A percentile compares a stretch with the other conserved stretches of the same genome.
Conservation (phyloP, 129 eudicot species). For the Lactuca sativa region DNA sequence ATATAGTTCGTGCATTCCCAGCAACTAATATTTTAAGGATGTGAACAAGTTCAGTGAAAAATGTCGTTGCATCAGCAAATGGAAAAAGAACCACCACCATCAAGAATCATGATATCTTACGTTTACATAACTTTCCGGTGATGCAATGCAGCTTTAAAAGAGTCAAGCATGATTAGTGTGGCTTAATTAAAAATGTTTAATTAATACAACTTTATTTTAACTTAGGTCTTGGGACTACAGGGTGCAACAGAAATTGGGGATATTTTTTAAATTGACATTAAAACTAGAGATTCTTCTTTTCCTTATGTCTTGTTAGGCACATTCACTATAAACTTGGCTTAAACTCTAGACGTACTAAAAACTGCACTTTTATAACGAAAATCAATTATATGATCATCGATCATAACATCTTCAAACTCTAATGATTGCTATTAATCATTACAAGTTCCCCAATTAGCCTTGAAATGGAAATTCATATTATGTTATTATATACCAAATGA, state of each 20-base stretch:
- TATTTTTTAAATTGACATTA: neutral
- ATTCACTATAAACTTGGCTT: constrained; percentile 4
- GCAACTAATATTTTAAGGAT: too few species aligned
- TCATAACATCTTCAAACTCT: neutral
- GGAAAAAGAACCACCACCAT: too few species aligned
- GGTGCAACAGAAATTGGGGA: neutral
- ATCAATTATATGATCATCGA: neutral
- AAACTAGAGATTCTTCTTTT: neutral
- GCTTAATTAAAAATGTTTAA: too few species aligned
- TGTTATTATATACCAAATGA: constrained; percentile 37
- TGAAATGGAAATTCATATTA: neutral
- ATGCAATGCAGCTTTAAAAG: too few species aligned
- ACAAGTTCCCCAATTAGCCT: neutral
- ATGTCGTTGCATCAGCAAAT: too few species aligned
- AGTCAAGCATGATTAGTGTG: too few species aligned
- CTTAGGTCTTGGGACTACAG: neutral
- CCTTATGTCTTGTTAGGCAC: too few species aligned
- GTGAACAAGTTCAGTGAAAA: too few species aligned
- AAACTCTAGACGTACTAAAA: constrained; percentile 3
- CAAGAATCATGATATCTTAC: too few species aligned
- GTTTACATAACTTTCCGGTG: too few species aligned
- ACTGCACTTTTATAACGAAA: neutral
- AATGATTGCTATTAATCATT: neutral
- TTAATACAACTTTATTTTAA: neutral
- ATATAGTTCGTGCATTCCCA: too few species aligned